Conservation (phyloP, 768 basidiomycete species). For the Amanita fuliginea region DNA sequence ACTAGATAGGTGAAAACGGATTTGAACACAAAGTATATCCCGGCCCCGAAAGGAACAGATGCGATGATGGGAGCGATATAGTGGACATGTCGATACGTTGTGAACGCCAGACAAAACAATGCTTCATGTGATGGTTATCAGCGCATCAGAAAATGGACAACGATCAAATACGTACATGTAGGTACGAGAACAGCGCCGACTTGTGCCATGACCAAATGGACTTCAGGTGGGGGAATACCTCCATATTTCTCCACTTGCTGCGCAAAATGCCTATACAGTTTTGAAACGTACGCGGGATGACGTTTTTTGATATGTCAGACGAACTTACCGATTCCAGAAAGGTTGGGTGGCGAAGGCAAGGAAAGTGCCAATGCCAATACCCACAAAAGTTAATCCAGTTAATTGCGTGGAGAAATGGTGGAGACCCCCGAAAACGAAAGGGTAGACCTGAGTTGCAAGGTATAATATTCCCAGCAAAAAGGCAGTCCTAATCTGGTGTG, state of each 20-base stretch:
- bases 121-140: constrained; percentile 22
- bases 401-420: constrained; percentile 39
- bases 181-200: constrained; percentile 62
- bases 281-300: neutral
- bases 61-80: constrained; percentile 61
- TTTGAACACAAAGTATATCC: constrained; percentile 60
- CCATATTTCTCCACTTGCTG: constrained; percentile 26
- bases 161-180: constrained; percentile 36
- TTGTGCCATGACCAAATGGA: constrained; percentile 54
- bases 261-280: constrained; percentile 22
- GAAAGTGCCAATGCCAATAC: constrained; percentile 48
- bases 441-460: constrained; percentile 53
- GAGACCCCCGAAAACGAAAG: constrained; percentile 34
- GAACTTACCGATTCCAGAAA: constrained; percentile 41
- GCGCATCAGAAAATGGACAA: constrained; percentile 31
- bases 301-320: neutral
- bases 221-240: constrained; percentile 54
- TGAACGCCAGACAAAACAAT: constrained; percentile 55
- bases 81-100: constrained; percentile 33
- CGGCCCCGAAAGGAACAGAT: constrained; percentile 53
- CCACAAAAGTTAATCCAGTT: constrained; percentile 48
- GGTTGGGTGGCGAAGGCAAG: constrained; percentile 40
- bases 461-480: constrained; percentile 53
- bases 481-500: constrained; percentile 39
- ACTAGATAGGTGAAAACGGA: constrained; percentile 65